Conservation (phyloP, 2,329 filamentous ascomycete genomes). For the Akanthomyces dipterigenus region DNA sequence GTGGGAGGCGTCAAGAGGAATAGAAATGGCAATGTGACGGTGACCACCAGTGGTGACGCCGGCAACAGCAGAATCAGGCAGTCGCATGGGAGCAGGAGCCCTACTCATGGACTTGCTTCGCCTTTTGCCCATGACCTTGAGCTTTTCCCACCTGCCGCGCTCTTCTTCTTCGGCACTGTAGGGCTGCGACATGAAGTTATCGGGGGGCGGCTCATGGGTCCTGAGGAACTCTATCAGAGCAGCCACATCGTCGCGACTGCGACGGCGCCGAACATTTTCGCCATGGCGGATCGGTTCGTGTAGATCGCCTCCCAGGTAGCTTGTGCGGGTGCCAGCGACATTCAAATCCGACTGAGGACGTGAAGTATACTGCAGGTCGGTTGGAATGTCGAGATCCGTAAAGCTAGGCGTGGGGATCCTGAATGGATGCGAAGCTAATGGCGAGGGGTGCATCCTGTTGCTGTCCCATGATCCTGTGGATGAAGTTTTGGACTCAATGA, state of each 20-base stretch:
- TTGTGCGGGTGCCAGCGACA: conserved; percentile 6
- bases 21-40: conserved; percentile 55
- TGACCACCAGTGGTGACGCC: conserved; percentile 46
- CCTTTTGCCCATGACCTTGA: conserved; percentile 30
- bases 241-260: conserved; percentile 22
- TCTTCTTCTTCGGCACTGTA: conserved; percentile 22
- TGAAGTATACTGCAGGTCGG: neutral
- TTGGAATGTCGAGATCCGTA: conserved; percentile 8
- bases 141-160: conserved; percentile 34
- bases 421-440: conserved; percentile 12
- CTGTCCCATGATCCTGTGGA: conserved; percentile 8
- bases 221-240: conserved; percentile 43
- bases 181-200: conserved; percentile 44
- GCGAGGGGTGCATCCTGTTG: conserved; percentile 9
- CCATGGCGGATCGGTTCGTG: neutral
- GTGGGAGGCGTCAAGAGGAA: conserved; percentile 45
- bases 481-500: neutral
- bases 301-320: conserved; percentile 12
- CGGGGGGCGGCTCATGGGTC: conserved; percentile 40
- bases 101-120: conserved; percentile 29
- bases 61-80: conserved; percentile 51
- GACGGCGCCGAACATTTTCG: neutral
- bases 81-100: conserved; percentile 26
- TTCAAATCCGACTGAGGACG: conserved; percentile 1
- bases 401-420: conserved; percentile 7